Evolutionary conservation across 441 rosid species (phyloP), one percentile per base, ranked within the genome.

Genomic region (Cnidoscolus chayamansa): DNA sequence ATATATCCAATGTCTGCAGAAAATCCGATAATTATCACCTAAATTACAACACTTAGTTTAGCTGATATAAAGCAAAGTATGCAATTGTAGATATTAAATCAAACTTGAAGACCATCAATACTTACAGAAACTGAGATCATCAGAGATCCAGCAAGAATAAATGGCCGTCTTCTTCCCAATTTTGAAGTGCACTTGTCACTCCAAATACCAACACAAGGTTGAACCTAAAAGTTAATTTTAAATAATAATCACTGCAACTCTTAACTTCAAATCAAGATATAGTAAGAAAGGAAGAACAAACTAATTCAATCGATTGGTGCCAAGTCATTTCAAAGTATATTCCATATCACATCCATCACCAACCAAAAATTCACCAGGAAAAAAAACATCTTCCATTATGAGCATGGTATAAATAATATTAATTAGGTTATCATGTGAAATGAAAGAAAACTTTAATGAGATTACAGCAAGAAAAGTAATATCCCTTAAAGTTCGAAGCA

Each of bases 171-270:
- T 80, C 97, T 88, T 77, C 98, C 99, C 65, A 83, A 92, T 77
- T 86, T 90, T 45, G 98, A 92, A 73, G 86, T 78, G 80, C 97
- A 90, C 78, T 92, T 94, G 77, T 92, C 98, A 81, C 98, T 94
- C 98, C 97, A 92, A 65, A 92, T 92, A 71, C 98, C 98, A 71
- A 94, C 97, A 81, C 90, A 90, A 74, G 98, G 98, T 86, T 94
- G 97, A 84, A 92, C 97, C 98, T 92, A 83, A 64, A 75, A 84
- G 65, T 40, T 40, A 40, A 40, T 40, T 40, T 40, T 40, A 40
- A 40, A 5, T 40, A 40, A 40, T 40, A 40, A 40, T 40, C 45
- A 40, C 4, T 6, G 7, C 45, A 12, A 12, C 69, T 53, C 55
- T 48, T 64, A 55, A 65, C 17, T 73, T 65, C 4, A 45, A 43